Evolutionary conservation across 257 asterid species (phyloP).

Genomic region (Solanum gandarillasii): DNA sequence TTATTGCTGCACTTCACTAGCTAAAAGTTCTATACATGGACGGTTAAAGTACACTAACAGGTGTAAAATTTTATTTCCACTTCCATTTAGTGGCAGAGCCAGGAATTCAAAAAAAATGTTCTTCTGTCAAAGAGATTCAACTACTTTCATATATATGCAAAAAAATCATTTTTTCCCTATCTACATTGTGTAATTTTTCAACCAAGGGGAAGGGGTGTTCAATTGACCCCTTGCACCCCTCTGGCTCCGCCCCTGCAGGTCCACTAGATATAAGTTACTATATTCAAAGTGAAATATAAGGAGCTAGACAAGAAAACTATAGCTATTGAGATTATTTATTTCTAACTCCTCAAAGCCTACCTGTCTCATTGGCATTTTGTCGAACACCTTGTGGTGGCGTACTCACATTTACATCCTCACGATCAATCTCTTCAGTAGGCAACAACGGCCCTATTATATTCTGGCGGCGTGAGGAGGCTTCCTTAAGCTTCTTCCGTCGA

Average conservation of each 20-base stretch:
- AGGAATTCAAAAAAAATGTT: not conserved
- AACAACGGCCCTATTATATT: conserved; percentile 55
- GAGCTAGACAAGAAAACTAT: not conserved
- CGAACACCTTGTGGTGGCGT: conserved; percentile 32
- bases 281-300: not conserved
- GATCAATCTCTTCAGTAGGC: conserved; percentile 7
- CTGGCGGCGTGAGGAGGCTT: conserved; percentile 32
- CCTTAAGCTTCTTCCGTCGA: conserved; percentile 58
- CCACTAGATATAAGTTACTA: not conserved
- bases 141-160: not conserved
- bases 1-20: not conserved
- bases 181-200: not conserved
- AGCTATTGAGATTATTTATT: conserved; percentile 6
- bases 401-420: not conserved
- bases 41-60: not conserved
- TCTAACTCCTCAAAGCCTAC: not conserved
- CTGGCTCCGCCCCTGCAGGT: not conserved
- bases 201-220: not conserved
- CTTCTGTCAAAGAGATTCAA: not conserved
- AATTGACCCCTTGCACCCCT: not conserved
- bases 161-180: not conserved
- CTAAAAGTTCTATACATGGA: not conserved
- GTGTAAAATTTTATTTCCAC: not conserved
- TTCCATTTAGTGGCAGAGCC: not conserved
- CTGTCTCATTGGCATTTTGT: conserved; percentile 23